Conservation (phyloP, 345 rosid species). For the Dipteronia sinensis region DNA sequence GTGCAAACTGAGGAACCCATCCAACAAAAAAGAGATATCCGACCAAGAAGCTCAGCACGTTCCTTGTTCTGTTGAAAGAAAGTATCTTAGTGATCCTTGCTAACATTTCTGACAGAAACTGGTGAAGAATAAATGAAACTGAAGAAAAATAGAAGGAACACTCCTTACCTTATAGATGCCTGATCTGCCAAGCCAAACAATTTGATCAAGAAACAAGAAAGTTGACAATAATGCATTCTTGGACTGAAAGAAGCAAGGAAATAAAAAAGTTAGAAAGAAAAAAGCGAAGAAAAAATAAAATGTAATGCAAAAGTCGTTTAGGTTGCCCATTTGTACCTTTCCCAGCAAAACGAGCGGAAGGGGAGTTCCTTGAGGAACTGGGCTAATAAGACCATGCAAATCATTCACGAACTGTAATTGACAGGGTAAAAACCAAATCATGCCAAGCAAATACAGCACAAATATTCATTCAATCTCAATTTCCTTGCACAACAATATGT, state of each 20-base stretch:
- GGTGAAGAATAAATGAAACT: conserved; percentile 10
- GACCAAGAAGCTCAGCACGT: conserved; percentile 71
- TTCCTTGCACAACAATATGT: neutral
- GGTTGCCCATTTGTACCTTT: conserved; percentile 50
- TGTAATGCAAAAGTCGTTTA: neutral
- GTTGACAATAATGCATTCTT: conserved; percentile 85
- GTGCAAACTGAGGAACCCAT: conserved; percentile 84
- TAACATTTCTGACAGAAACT: conserved; percentile 8
- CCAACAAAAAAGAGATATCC: conserved; percentile 89
- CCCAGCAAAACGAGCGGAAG: conserved; percentile 85
- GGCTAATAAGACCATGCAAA: conserved; percentile 84
- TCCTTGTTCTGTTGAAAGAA: conserved; percentile 69
- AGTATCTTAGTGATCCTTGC: neutral
- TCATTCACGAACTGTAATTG: conserved; percentile 85
- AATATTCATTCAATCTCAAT: conserved; percentile 9
- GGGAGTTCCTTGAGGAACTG: conserved; percentile 87
- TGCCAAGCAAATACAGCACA: neutral
- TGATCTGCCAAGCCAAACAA: conserved; percentile 92
- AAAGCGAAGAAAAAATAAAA: conserved; percentile 4
- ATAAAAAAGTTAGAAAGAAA: conserved; percentile 10
- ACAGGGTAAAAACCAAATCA: conserved; percentile 23
- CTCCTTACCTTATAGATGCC: conserved; percentile 85
- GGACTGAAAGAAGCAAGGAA: conserved; percentile 56
- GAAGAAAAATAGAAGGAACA: neutral
- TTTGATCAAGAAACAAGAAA: conserved; percentile 96